phyloP scores from a whole-genome alignment of 2,329 filamentous ascomycete genomes.

The Apiospora aurea region DNA sequence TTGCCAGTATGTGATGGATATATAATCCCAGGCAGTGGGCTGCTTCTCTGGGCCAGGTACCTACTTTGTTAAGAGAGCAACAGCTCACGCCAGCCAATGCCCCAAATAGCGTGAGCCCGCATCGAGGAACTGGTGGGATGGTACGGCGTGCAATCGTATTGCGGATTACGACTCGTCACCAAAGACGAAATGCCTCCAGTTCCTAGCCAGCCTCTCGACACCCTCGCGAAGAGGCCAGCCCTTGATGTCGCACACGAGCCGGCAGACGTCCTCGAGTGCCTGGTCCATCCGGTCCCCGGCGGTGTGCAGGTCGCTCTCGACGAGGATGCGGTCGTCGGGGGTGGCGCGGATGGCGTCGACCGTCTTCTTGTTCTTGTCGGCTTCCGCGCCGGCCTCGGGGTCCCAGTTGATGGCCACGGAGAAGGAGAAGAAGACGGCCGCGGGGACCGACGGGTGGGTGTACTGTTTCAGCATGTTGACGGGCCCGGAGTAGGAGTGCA shows the following conservation, averaged over 20 bases:
- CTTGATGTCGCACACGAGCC: conserved; percentile 79
- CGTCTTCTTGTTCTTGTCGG: conserved; percentile 55
- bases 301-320: conserved; percentile 89
- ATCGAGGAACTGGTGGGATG: neutral
- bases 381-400: conserved; percentile 44
- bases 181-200: conserved; percentile 81
- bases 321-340: conserved; percentile 79
- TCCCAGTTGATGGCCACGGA: conserved; percentile 82
- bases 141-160: neutral
- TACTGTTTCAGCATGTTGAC: conserved; percentile 81
- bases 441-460: conserved; percentile 73
- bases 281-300: conserved; percentile 85
- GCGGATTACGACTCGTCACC: conserved; percentile 49
- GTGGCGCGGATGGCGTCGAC: conserved; percentile 73
- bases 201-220: conserved; percentile 69
- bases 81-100: too few species aligned
- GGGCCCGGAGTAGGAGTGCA: conserved; percentile 91
- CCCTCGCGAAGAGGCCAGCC: conserved; percentile 80
- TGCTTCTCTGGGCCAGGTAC: neutral
- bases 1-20: neutral
- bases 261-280: conserved; percentile 75
- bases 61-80: too few species aligned
- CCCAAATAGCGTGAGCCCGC: neutral
- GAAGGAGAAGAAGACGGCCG: conserved; percentile 86
- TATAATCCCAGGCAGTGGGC: neutral